These are phyloP conservation scores for Monascus purpureus DNA, from an alignment of 495 filamentous ascomycete genomes.

Conservation along the genomic window DNA sequence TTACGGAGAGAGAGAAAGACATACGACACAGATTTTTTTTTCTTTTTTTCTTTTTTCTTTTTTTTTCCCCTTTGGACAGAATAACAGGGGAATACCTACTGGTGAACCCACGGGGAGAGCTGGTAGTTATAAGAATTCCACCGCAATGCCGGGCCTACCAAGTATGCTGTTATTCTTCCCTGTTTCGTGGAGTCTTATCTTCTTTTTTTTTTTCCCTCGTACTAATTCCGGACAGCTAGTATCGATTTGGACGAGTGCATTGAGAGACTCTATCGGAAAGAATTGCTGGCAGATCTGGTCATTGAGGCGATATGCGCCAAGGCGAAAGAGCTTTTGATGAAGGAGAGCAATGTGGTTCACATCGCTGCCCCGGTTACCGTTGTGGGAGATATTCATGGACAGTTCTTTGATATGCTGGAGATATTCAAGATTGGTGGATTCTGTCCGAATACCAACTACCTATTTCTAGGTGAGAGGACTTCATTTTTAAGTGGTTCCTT, in stretches of 20 bases:
- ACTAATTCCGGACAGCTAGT: slow-evolving; percentile 45
- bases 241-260: slow-evolving; percentile 99
- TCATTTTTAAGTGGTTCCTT: neutral
- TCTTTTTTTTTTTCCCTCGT: neutral
- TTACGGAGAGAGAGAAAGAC: too few relatives aligned
- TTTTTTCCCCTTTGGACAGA: slow-evolving; percentile 6
- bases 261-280: slow-evolving; percentile 85
- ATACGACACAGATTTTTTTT: slow-evolving; percentile 7
- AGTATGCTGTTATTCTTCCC: too few relatives aligned
- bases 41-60: slow-evolving; percentile 1
- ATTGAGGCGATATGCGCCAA: slow-evolving; percentile 99
- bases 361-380: slow-evolving; percentile 95
- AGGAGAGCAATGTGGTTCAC: slow-evolving; percentile 98
- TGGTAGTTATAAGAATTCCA: slow-evolving; percentile 5
- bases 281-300: slow-evolving; percentile 90
- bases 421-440: slow-evolving; percentile 97
- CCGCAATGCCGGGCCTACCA: slow-evolving; percentile 74
- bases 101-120: too few relatives aligned
- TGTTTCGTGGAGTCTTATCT: neutral
- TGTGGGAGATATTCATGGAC: slow-evolving; percentile 95
- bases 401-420: slow-evolving; percentile 97
- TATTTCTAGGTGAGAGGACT: slow-evolving; percentile 69
- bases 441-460: slow-evolving; percentile 94
- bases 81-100: too few relatives aligned
- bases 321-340: slow-evolving; percentile 96